These are phyloP conservation scores for Rutstroemia sp. DNA, from an alignment of 2,329 filamentous ascomycete genomes.

Conservation along the genomic window DNA sequence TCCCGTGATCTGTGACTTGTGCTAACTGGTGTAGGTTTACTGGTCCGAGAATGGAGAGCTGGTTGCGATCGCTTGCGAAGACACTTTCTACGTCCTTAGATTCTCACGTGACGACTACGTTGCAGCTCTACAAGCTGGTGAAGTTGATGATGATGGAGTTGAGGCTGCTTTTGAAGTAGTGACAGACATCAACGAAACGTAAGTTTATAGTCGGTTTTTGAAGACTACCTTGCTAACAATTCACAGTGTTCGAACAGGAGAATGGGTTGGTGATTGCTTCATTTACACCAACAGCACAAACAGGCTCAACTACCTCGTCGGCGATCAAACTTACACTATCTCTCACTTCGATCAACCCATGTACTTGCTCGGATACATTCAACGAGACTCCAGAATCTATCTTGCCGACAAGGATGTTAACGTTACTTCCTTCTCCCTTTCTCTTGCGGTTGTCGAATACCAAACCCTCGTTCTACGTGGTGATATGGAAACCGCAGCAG, in stretches of 20 bases:
- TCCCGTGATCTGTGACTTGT: not conserved
- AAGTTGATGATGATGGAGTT: conserved; percentile 78
- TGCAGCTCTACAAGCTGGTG: conserved; percentile 71
- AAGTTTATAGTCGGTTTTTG: conserved; percentile 23
- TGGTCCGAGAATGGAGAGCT: conserved; percentile 97
- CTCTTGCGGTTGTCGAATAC: conserved; percentile 89
- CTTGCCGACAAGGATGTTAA: conserved; percentile 92
- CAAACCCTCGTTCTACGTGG: conserved; percentile 91
- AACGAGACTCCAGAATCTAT: conserved; percentile 91
- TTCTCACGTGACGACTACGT: conserved; percentile 87
- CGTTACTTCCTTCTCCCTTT: conserved; percentile 84
- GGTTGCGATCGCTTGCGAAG: conserved; percentile 86
- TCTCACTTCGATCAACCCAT: conserved; percentile 93
- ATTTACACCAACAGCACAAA: conserved; percentile 98
- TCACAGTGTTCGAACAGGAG: conserved; percentile 74
- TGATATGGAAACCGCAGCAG: conserved; percentile 84
- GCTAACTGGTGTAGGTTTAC: conserved; percentile 56
- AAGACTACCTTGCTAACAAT: conserved; percentile 18
- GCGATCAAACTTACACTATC: conserved; percentile 95
- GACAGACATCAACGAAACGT: conserved; percentile 89
- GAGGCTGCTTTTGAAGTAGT: conserved; percentile 95
- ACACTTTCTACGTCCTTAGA: conserved; percentile 88
- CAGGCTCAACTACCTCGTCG: conserved; percentile 93
- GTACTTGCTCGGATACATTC: conserved; percentile 93
- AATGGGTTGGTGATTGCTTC: conserved; percentile 98